Base-by-base conservation (phyloP, 306 rosid species). In the Pachyrhizus erosus region DNA sequence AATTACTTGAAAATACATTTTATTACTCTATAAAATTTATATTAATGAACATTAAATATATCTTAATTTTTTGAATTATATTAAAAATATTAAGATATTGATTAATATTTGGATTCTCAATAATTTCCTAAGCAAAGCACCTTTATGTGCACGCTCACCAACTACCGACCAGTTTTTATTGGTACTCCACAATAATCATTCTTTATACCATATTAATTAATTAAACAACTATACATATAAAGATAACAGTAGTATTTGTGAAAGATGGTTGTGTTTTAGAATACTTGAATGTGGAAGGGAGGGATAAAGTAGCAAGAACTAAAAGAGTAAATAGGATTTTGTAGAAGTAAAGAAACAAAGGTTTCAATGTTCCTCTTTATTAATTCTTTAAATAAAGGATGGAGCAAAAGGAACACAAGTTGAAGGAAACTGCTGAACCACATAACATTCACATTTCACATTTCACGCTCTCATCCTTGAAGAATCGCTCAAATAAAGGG, bases 401-500 rank as follows among this genome's bases (percentile, higher is more conserved):
- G 88, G 87, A 89, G 83, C 85, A 77, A 74, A 83, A 73, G 73
- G 72, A 80, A 76, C 51, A 72, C 80, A 48, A 26, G 67, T 27
- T 21, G 17, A 17, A 76, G 4, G 39, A 5, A 37, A 82, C 33
- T 20, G 75, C 85, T 70, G 66, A 75, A 78, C 42, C 73, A 64
- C 61, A 26, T 60, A 68, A 81, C 83, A 88, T 88, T 91, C 91
- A 82, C 91, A 90, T 84, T 88, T 91, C 91, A 82, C 91, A 90
- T 84, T 79, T 86, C 84, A 84, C 64, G 75, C 89, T 87, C 87
- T 3, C 88, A 82, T 87, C 91, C 88, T 78, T 45, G 77, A 91
- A 90, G 90, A 92, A 94, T 90, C 76, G 91, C 89, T 90, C 79
- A 73, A 88, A 42, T 31, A 73, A 77, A 80, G 45, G 23, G 74